Conservation (phyloP, 2,329 filamentous ascomycete species). For the Chalaropsis thielavioides region DNA sequence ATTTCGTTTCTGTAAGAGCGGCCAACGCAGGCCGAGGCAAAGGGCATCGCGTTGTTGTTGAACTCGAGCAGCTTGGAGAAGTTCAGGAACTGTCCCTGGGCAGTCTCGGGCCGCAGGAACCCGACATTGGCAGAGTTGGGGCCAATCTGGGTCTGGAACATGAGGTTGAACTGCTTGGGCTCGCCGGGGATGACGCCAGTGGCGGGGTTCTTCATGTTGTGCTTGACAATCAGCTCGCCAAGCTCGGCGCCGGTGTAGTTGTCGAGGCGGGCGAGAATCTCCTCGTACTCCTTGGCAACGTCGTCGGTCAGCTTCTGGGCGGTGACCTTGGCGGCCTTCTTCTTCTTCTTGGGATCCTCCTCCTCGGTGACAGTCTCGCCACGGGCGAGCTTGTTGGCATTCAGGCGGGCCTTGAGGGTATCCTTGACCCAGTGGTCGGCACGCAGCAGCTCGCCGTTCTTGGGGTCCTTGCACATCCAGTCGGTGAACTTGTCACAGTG, state of each 20-base stretch:
- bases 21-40: conserved; percentile 91
- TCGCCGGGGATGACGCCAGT: conserved; percentile 63
- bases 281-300: conserved; percentile 78
- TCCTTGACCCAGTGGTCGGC: conserved; percentile 96
- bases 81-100: conserved; percentile 95
- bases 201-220: conserved; percentile 73
- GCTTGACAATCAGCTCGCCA: conserved; percentile 75
- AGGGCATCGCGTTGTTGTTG: conserved; percentile 90
- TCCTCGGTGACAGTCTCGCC: conserved; percentile 67
- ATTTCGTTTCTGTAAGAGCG: conserved; percentile 99
- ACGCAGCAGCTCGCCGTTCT: conserved; percentile 90
- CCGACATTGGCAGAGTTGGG: conserved; percentile 76
- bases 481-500: conserved; percentile 98
- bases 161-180: conserved; percentile 90
- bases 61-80: conserved; percentile 93
- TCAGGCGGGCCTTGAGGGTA: conserved; percentile 71
- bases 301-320: conserved; percentile 76
- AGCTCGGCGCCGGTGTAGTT: conserved; percentile 84
- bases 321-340: conserved; percentile 60
- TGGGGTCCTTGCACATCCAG: conserved; percentile 98
- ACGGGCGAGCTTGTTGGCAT: conserved; percentile 84
- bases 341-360: conserved; percentile 69
- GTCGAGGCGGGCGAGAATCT: conserved; percentile 82
- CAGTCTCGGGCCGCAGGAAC: conserved; percentile 85
- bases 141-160: conserved; percentile 94